Conservation (phyloP, 345 rosid species). For the Populus alba region DNA sequence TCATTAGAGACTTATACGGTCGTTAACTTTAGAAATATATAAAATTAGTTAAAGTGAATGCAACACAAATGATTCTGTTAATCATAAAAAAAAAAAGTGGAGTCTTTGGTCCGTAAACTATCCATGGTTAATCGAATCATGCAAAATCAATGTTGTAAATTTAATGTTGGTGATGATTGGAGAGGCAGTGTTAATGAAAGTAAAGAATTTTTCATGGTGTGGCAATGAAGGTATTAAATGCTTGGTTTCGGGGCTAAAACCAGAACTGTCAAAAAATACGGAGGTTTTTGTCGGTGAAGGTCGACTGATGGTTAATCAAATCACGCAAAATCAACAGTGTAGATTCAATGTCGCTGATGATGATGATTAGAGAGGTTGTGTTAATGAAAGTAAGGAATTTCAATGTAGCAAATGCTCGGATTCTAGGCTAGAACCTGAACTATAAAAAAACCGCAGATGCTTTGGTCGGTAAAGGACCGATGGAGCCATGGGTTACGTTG, state of each 20-base stretch:
- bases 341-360: slow-evolving; percentile 47
- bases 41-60: too few relatives aligned
- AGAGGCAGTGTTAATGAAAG: slow-evolving; percentile 60
- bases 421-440: slow-evolving; percentile 54
- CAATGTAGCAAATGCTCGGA: slow-evolving; percentile 47
- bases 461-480: slow-evolving; percentile 60
- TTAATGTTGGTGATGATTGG: slow-evolving; percentile 46
- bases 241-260: slow-evolving; percentile 57
- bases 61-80: too few relatives aligned
- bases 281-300: slow-evolving; percentile 44
- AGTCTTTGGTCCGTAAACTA: slow-evolving; percentile 34
- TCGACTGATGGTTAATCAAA: too few relatives aligned
- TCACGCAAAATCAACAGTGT: slow-evolving; percentile 49
- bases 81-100: slow-evolving; percentile 30
- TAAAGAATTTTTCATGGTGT: slow-evolving; percentile 22
- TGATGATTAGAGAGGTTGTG: slow-evolving; percentile 60
- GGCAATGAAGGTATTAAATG: slow-evolving; percentile 44
- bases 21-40: too few relatives aligned
- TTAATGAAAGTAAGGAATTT: slow-evolving; percentile 39
- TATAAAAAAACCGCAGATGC: slow-evolving; percentile 34
- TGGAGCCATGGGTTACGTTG: slow-evolving; percentile 90
- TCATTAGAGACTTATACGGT: too few relatives aligned
- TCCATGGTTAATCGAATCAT: too few relatives aligned
- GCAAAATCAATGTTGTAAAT: slow-evolving; percentile 59
- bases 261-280: slow-evolving; percentile 53